These are phyloP conservation scores for Aspergillus funiculosus DNA, from an alignment of 495 filamentous ascomycete genomes.

Conservation along the genomic window DNA sequence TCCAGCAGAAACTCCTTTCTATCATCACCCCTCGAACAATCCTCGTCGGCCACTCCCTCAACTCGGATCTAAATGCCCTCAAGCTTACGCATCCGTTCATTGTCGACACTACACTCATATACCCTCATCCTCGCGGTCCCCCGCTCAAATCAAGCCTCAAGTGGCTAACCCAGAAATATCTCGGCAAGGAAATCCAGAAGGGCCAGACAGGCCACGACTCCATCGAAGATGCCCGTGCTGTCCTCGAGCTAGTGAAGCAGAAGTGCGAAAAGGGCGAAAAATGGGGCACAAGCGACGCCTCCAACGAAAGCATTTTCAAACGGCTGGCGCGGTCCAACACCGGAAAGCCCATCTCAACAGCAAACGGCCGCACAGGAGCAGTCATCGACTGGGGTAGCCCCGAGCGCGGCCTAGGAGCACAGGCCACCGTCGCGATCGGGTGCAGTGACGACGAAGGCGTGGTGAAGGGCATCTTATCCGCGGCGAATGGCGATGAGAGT, in stretches of 20 bases:
- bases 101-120: constrained; percentile 82
- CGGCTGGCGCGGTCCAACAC: constrained; percentile 59
- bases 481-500: constrained; percentile 61
- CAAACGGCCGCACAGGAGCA: constrained; percentile 62
- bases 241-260: constrained; percentile 84
- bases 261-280: constrained; percentile 86
- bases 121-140: constrained; percentile 71
- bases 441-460: constrained; percentile 73
- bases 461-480: constrained; percentile 59
- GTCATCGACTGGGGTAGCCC: constrained; percentile 86
- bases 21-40: constrained; percentile 71
- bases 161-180: constrained; percentile 72
- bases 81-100: constrained; percentile 86
- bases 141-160: constrained; percentile 73
- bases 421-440: constrained; percentile 64
- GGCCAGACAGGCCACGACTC: constrained; percentile 77
- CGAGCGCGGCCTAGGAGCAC: constrained; percentile 62
- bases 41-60: constrained; percentile 84
- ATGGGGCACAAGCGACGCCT: constrained; percentile 72
- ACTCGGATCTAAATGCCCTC: constrained; percentile 80
- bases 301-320: constrained; percentile 81
- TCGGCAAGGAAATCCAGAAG: constrained; percentile 80
- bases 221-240: constrained; percentile 84
- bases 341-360: constrained; percentile 40
- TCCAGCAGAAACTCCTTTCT: constrained; percentile 68